Evolutionary conservation across 2,329 filamentous ascomycete genomes (phyloP).

Genomic region (Cercospora zeae-maydis): DNA sequence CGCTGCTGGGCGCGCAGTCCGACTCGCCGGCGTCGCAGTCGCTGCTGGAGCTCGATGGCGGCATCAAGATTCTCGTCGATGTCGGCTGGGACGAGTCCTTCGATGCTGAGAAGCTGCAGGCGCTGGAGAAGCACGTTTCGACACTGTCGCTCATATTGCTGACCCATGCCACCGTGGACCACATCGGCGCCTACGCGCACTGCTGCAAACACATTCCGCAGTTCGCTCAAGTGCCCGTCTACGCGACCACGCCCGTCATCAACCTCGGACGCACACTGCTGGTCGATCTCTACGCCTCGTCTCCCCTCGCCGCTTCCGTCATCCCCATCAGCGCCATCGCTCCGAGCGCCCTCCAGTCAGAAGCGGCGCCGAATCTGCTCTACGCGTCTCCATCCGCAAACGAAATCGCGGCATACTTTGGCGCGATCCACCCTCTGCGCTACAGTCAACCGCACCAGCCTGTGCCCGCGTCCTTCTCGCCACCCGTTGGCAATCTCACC

Average conservation of each 20-base stretch:
- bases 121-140: constrained; percentile 88
- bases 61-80: constrained; percentile 90
- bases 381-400: constrained; percentile 71
- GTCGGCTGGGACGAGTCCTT: constrained; percentile 96
- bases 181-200: constrained; percentile 90
- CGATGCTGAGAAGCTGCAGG: constrained; percentile 73
- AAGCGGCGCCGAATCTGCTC: constrained; percentile 56
- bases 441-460: constrained; percentile 96
- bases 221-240: constrained; percentile 88
- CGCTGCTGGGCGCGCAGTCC: constrained; percentile 85
- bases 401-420: constrained; percentile 90
- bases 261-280: constrained; percentile 85
- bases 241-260: constrained; percentile 90
- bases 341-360: constrained; percentile 8
- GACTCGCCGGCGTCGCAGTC: constrained; percentile 86
- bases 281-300: constrained; percentile 88
- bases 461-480: constrained; percentile 78
- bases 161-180: constrained; percentile 86
- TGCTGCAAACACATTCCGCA: constrained; percentile 95
- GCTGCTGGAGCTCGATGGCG: constrained; percentile 93
- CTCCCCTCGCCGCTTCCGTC: constrained; percentile 79
- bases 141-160: constrained; percentile 90
- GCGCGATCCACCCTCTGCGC: constrained; percentile 84
- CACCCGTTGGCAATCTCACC: constrained; percentile 82
- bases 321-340: constrained; percentile 66